Evolutionary conservation across 2,329 filamentous ascomycete species (phyloP).

Genomic region (Sporothrix inflata): DNA sequence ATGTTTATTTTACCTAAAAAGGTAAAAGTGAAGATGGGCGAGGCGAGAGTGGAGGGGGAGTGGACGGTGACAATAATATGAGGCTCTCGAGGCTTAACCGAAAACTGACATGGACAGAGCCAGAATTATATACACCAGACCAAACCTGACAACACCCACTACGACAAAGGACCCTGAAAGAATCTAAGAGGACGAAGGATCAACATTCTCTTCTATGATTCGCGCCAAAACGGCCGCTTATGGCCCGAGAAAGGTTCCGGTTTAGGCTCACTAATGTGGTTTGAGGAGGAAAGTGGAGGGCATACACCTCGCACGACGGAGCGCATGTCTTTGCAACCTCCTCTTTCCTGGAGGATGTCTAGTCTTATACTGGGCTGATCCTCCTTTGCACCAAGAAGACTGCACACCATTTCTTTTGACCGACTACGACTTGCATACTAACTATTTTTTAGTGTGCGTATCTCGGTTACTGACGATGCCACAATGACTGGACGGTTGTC

Average conservation of each 20-base stretch:
- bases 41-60: neutral
- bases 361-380: neutral
- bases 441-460: neutral
- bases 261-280: neutral
- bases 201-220: neutral
- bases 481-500: neutral
- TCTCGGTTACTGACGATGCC: neutral
- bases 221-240: neutral
- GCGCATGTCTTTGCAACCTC: neutral
- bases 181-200: neutral
- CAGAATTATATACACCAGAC: neutral
- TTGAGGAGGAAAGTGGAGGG: neutral
- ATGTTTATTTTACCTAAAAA: neutral
- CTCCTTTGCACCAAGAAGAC: neutral
- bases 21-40: neutral
- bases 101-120: neutral
- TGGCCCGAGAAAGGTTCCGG: neutral
- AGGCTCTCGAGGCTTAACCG: neutral
- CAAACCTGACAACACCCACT: neutral
- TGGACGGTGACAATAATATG: neutral
- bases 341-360: neutral
- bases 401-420: neutral
- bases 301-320: neutral
- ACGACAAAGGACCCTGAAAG: neutral
- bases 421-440: neutral